Conservation (phyloP, 139 green algal genomes). For the Chlamydomonas asymmetrica region DNA sequence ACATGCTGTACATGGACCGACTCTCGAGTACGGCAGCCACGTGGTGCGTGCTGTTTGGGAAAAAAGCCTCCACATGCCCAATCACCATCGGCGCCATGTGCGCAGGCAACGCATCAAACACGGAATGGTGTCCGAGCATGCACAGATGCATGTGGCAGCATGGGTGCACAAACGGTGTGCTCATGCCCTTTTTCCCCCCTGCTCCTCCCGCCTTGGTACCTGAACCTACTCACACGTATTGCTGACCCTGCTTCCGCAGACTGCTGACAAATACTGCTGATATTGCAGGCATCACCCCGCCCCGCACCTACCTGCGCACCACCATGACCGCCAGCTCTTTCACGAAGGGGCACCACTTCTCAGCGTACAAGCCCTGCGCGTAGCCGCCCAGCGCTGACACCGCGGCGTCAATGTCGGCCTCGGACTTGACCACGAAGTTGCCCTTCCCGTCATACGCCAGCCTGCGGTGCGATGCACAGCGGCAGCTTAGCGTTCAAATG, state of each 20-base stretch:
- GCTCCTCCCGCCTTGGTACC: too few relatives aligned
- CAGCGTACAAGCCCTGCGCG: constrained; percentile 85
- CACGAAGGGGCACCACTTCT: constrained; percentile 90
- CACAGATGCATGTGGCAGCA: too few relatives aligned
- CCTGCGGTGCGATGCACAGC: constrained; percentile 40
- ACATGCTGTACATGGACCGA: too few relatives aligned
- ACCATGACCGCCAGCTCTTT: constrained; percentile 83
- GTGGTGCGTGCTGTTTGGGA: too few relatives aligned
- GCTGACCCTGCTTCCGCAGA: too few relatives aligned
- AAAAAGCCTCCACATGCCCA: too few relatives aligned
- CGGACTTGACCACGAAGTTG: constrained; percentile 79
- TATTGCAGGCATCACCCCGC: constrained; percentile 2
- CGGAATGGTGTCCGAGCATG: too few relatives aligned
- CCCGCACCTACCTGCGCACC: constrained; percentile 41
- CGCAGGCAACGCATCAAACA: too few relatives aligned
- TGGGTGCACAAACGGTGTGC: background rate
- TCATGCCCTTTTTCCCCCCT: background rate
- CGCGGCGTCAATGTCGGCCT: constrained; percentile 59
- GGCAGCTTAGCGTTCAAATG: too few relatives aligned
- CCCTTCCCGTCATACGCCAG: constrained; percentile 94
- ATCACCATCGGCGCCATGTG: too few relatives aligned
- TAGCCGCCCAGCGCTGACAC: constrained; percentile 77
- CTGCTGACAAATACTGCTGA: constrained; percentile 2
- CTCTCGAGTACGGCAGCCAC: too few relatives aligned
- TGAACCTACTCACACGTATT: too few relatives aligned